Percentiles rank a stretch among this genome's conserved stretches.
Evolutionary conservation across 2,329 filamentous ascomycete genomes (phyloP).

Genomic region (Emericellopsis cladophorae): DNA sequence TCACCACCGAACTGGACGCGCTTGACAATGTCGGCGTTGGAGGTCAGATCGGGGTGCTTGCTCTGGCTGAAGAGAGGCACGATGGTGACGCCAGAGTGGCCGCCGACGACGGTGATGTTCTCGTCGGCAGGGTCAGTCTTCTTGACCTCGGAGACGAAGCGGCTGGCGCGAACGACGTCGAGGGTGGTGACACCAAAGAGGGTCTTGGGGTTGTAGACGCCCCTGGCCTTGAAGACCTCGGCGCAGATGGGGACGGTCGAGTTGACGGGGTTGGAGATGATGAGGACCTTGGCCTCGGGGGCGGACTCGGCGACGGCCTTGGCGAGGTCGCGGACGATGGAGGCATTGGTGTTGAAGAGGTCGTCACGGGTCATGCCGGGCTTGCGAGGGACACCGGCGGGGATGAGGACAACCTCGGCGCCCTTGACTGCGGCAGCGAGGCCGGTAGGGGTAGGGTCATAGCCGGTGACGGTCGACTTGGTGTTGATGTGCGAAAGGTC

Average conservation of each 20-base stretch:
- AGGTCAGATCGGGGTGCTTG: conserved; percentile 70
- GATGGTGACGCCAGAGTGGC: conserved; percentile 96
- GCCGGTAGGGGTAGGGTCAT: conserved; percentile 63
- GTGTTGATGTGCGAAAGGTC: conserved; percentile 99
- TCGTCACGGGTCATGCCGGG: conserved; percentile 99
- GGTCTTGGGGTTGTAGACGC: conserved; percentile 98
- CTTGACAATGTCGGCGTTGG: conserved; percentile 70
- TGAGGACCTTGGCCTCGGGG: conserved; percentile 87
- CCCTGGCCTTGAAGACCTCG: conserved; percentile 89
- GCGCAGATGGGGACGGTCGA: conserved; percentile 95
- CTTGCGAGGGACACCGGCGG: conserved; percentile 96
- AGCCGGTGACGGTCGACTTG: conserved; percentile 87
- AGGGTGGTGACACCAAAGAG: conserved; percentile 99
- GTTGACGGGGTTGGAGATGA: conserved; percentile 99
- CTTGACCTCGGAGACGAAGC: conserved; percentile 96
- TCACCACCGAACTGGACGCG: conserved; percentile 98
- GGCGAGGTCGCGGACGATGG: conserved; percentile 95
- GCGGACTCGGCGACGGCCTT: conserved; percentile 82
- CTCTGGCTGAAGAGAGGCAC: conserved; percentile 95
- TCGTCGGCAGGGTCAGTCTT: conserved; percentile 79
- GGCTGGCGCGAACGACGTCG: conserved; percentile 92
- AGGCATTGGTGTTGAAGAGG: conserved; percentile 99
- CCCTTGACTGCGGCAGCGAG: conserved; percentile 72
- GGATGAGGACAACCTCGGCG: conserved; percentile 91
- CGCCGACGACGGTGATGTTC: conserved; percentile 91